Evolutionary conservation across 2,329 filamentous ascomycete genomes (phyloP).

Genomic region (Ceratocystis ficicola): DNA sequence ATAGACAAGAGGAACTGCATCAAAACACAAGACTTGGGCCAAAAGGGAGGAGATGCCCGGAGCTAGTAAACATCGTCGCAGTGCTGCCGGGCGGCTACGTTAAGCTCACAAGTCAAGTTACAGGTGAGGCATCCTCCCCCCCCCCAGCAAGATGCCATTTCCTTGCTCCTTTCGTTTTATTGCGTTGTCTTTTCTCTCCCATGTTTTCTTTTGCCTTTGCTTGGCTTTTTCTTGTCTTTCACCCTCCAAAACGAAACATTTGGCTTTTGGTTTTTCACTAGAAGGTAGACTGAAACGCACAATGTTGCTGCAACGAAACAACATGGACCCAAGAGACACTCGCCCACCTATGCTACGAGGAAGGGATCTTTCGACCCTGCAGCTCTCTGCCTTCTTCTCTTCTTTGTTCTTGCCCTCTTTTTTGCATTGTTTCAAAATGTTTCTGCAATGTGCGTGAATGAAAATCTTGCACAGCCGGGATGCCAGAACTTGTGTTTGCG

Average conservation of each 20-base stretch:
- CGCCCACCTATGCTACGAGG: not conserved
- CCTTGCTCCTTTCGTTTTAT: slow-evolving; percentile 1
- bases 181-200: slow-evolving; percentile 7
- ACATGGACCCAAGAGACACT: not conserved
- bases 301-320: slow-evolving; percentile 2
- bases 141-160: not conserved
- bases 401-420: not conserved
- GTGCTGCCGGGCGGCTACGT: not conserved
- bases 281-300: not conserved
- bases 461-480: not conserved
- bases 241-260: not conserved
- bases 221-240: slow-evolving; percentile 1
- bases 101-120: not conserved
- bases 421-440: not conserved
- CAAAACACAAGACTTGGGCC: not conserved
- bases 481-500: not conserved
- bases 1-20: not conserved
- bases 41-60: not conserved
- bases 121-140: not conserved
- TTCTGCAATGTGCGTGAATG: not conserved
- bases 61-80: not conserved
- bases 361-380: not conserved
- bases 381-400: not conserved
- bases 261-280: not conserved
- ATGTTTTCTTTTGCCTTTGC: not conserved